Conservation (phyloP, 164 flowering plant species). For the Stephania yunnanensis region DNA sequence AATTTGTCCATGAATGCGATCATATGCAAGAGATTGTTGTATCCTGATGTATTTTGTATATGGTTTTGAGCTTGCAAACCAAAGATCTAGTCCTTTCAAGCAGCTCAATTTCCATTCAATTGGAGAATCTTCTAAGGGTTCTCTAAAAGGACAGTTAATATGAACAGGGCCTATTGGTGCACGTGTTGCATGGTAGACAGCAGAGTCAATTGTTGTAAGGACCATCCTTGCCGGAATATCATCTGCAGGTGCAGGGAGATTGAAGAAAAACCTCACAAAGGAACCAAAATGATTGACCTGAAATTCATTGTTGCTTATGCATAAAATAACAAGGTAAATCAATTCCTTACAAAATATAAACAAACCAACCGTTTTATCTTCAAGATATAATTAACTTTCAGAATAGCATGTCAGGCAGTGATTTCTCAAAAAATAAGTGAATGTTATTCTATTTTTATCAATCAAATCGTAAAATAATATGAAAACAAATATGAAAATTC, state of each 20-base stretch:
- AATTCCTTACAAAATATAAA: background rate
- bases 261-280: conserved; percentile 70
- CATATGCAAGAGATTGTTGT: conserved; percentile 25
- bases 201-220: conserved; percentile 88
- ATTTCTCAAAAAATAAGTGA: background rate
- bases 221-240: conserved; percentile 69
- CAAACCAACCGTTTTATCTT: background rate
- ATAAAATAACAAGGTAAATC: background rate
- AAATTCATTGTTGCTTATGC: conserved; percentile 2
- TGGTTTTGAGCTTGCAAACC: conserved; percentile 65
- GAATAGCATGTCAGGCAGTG: background rate
- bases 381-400: background rate
- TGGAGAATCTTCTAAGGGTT: conserved; percentile 66
- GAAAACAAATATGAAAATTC: too few relatives aligned
- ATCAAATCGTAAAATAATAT: too few relatives aligned
- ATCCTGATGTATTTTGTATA: conserved; percentile 58
- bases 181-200: conserved; percentile 58
- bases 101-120: conserved; percentile 50
- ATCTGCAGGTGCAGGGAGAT: conserved; percentile 84
- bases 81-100: conserved; percentile 55
- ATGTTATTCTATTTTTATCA: too few relatives aligned
- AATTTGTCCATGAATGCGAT: conserved; percentile 25
- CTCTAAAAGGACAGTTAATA: conserved; percentile 84
- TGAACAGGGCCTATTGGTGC: conserved; percentile 87
- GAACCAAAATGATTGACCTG: conserved; percentile 90